Base-by-base conservation (phyloP, 202 grass and related monocot genomes). In the Musa balbisiana region DNA sequence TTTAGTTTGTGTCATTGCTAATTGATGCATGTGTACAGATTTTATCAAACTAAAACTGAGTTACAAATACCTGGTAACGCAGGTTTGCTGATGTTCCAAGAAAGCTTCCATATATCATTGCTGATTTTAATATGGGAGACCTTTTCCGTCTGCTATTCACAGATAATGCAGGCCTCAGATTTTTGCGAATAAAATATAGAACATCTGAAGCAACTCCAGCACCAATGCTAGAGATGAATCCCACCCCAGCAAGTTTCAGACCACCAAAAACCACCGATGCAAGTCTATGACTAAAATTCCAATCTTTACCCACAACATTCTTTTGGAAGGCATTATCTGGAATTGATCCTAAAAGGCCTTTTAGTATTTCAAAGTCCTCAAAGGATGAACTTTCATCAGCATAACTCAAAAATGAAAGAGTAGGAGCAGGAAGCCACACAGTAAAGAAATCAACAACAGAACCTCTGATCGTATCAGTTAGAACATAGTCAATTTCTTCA, bases 241-340 rank as follows among this genome's bases (percentile, higher is more conserved):
- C 95, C 53, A 99, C 95, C 20, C 95, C 82, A 60, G 91, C 91
- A 83, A 99, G 88, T 83, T 99, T 99, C 64, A 90, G 3, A 54
- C 95, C 91, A 67, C 95, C 95, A 81, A 99, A 80, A 29, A 99
- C 43, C 68, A 99, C 91, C 3, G 95, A 83, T 49, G 85, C 91
- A 83, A 99, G 74, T 75, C 95, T 87, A 85, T 99, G 95, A 58
- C 80, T 87, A 25, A 88, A 76, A 82, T 85, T 87, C 91, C 95
- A 99, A 67, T 88, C 85, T 78, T 85, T 90, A 20, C 94, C 91
- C 43, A 84, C 71, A 16, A 77, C 82, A 78, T 78, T 90, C 80
- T 94, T 98, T 87, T 98, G 91, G 73, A 99, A 99, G 80, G 95
- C 91, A 77, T 99, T 99, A 75, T 99, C 95, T 77, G 95, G 95